Conservation (phyloP, 1,284 basidiomycete genomes). For the Coniferiporia weirii region DNA sequence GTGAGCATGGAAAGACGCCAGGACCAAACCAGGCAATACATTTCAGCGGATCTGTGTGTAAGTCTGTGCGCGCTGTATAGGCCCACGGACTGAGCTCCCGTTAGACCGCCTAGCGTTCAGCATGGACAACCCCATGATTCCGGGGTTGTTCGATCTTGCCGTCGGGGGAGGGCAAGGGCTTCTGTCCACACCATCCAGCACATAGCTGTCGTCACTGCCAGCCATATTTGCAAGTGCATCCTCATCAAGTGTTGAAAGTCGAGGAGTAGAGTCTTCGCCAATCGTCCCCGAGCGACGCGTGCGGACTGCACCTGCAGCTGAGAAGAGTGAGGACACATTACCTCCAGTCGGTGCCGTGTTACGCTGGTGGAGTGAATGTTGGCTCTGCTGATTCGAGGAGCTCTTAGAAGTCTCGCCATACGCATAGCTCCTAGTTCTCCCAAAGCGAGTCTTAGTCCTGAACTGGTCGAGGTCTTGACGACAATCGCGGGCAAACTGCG, state of each 20-base stretch:
- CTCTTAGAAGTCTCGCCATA: slow-evolving; percentile 65
- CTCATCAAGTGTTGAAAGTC: slow-evolving; percentile 58
- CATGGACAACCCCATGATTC: slow-evolving; percentile 12
- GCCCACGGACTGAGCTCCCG: slow-evolving; percentile 6
- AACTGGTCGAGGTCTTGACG: slow-evolving; percentile 88
- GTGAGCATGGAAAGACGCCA: not conserved
- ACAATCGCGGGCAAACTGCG: slow-evolving; percentile 71
- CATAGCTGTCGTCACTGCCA: slow-evolving; percentile 54
- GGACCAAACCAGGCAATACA: not conserved
- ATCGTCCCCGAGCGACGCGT: slow-evolving; percentile 43
- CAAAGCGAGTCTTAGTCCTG: slow-evolving; percentile 75
- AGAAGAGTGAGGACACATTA: slow-evolving; percentile 48
- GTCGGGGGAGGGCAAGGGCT: slow-evolving; percentile 76
- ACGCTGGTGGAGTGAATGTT: slow-evolving; percentile 32
- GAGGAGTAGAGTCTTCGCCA: slow-evolving; percentile 13
- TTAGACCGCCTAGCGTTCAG: slow-evolving; percentile 5
- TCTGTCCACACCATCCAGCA: slow-evolving; percentile 54
- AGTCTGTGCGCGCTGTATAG: slow-evolving; percentile 16
- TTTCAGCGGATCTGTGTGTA: slow-evolving; percentile 13
- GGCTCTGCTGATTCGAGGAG: slow-evolving; percentile 31
- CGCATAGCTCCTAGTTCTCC: slow-evolving; percentile 83
- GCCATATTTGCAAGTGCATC: slow-evolving; percentile 46
- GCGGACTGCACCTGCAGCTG: slow-evolving; percentile 61
- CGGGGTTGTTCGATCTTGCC: not conserved
- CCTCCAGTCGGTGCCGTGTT: slow-evolving; percentile 48